phyloP scores from a whole-genome alignment of 2,329 filamentous ascomycete genomes.

The Phaeoacremonium minimum region DNA sequence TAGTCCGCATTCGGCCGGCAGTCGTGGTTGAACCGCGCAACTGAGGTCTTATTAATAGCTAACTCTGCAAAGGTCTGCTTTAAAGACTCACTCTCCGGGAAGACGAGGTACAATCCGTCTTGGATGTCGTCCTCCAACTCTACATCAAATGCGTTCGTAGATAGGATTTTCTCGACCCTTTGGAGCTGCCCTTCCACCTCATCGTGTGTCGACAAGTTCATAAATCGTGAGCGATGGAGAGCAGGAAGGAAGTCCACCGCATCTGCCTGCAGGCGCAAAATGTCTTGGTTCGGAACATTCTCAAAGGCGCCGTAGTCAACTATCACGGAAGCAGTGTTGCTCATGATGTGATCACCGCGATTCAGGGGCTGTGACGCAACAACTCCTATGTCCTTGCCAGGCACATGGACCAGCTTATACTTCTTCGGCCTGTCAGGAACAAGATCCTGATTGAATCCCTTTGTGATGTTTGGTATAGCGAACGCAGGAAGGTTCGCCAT shows the following conservation, averaged over 20 bases:
- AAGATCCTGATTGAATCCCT: conserved; percentile 19
- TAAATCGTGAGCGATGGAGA: conserved; percentile 20
- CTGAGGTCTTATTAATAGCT: conserved; percentile 8
- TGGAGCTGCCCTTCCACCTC: conserved; percentile 15
- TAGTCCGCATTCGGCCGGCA: conserved; percentile 40
- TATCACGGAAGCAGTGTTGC: conserved; percentile 29
- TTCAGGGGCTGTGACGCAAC: conserved; percentile 25
- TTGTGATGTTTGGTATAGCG: conserved; percentile 13
- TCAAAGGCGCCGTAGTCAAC: conserved; percentile 32
- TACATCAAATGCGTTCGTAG: conserved; percentile 34
- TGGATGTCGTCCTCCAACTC: conserved; percentile 21
- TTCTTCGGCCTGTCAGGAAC: conserved; percentile 14
- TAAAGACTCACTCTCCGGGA: conserved; percentile 25
- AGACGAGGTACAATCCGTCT: conserved; percentile 29
- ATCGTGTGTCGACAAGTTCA: conserved; percentile 31
- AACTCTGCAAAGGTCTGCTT: neutral
- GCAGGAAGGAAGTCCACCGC: conserved; percentile 24
- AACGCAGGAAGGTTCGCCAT: conserved; percentile 22
- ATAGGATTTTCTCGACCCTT: conserved; percentile 27
- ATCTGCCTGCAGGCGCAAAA: conserved; percentile 22
- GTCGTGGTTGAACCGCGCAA: conserved; percentile 39
- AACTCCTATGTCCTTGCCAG: conserved; percentile 32
- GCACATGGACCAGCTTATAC: conserved; percentile 28
- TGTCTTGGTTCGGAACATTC: conserved; percentile 16
- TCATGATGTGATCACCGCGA: conserved; percentile 31